A percentile compares a stretch with the other conserved stretches of the same genome.
Evolutionary conservation across 2,329 filamentous ascomycete genomes (phyloP).

Genomic region (Escovopsis sp.): DNA sequence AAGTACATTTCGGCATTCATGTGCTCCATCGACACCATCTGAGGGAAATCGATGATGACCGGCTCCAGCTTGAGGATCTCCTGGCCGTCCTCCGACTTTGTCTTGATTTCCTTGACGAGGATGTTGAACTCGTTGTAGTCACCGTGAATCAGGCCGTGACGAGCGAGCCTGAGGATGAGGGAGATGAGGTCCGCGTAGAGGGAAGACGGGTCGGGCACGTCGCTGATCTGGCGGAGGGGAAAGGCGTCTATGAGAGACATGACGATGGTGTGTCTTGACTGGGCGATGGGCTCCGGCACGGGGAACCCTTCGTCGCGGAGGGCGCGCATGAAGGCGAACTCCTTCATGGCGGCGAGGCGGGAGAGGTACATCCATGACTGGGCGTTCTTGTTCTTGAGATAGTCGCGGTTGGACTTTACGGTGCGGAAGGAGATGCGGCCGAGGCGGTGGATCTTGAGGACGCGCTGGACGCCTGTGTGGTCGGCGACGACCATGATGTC

Average conservation of each 20-base stretch:
- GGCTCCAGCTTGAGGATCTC: slow-evolving; percentile 46
- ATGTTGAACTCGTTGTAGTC: slow-evolving; percentile 99
- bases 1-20: slow-evolving; percentile 94
- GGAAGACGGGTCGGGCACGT: slow-evolving; percentile 66
- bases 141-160: slow-evolving; percentile 83
- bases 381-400: slow-evolving; percentile 63
- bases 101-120: slow-evolving; percentile 62
- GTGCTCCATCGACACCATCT: slow-evolving; percentile 95
- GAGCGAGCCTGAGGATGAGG: slow-evolving; percentile 70
- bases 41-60: slow-evolving; percentile 91
- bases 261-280: slow-evolving; percentile 88
- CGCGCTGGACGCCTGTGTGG: slow-evolving; percentile 56
- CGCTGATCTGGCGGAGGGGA: slow-evolving; percentile 74
- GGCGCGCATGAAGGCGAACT: slow-evolving; percentile 87
- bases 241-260: slow-evolving; percentile 92
- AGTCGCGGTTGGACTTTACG: slow-evolving; percentile 91
- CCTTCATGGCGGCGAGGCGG: slow-evolving; percentile 79
- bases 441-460: slow-evolving; percentile 91
- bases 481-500: slow-evolving; percentile 92
- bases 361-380: slow-evolving; percentile 98
- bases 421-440: slow-evolving; percentile 94
- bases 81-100: slow-evolving; percentile 22
- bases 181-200: slow-evolving; percentile 85
- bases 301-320: slow-evolving; percentile 72
- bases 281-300: slow-evolving; percentile 73